A percentile compares a stretch with the other conserved stretches of the same genome.
Evolutionary conservation across 202 grass and related monocot species (phyloP).

Genomic region (Digitaria exilis): DNA sequence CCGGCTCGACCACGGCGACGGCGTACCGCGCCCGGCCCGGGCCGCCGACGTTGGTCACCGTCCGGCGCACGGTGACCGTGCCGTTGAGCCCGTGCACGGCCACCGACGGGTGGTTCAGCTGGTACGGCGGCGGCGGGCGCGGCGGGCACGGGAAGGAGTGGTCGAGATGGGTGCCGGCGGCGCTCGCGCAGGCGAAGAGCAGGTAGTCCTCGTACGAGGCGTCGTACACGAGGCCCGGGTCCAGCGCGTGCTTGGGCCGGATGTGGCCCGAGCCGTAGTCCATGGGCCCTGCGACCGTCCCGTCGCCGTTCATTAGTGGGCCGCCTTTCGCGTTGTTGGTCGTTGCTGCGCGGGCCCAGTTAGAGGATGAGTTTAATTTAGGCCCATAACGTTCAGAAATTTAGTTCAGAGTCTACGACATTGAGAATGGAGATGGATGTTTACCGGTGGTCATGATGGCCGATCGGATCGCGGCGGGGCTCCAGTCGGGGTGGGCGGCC

Average conservation of each 20-base stretch:
- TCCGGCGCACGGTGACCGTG: conserved; percentile 52
- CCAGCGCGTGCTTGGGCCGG: conserved; percentile 66
- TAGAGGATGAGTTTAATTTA: background rate
- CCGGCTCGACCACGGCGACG: conserved; percentile 56
- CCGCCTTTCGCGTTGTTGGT: conserved; percentile 47
- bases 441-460: conserved; percentile 97
- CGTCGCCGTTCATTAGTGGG: conserved; percentile 57
- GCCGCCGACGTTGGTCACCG: conserved; percentile 77
- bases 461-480: conserved; percentile 76
- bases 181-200: conserved; percentile 65
- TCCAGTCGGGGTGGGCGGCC: conserved; percentile 79
- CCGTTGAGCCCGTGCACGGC: conserved; percentile 56
- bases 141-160: conserved; percentile 59
- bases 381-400: background rate
- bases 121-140: conserved; percentile 42
- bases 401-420: no score
- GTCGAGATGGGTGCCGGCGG: conserved; percentile 57
- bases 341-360: conserved; percentile 38
- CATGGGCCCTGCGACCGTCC: conserved; percentile 55
- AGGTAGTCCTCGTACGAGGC: conserved; percentile 84
- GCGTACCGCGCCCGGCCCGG: conserved; percentile 35
- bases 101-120: conserved; percentile 82
- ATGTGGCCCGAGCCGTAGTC: conserved; percentile 82
- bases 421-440: background rate
- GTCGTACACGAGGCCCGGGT: conserved; percentile 89